These are phyloP conservation scores for Melaleuca alternifolia DNA, from an alignment of 345 rosid species.

Conservation along the genomic window DNA sequence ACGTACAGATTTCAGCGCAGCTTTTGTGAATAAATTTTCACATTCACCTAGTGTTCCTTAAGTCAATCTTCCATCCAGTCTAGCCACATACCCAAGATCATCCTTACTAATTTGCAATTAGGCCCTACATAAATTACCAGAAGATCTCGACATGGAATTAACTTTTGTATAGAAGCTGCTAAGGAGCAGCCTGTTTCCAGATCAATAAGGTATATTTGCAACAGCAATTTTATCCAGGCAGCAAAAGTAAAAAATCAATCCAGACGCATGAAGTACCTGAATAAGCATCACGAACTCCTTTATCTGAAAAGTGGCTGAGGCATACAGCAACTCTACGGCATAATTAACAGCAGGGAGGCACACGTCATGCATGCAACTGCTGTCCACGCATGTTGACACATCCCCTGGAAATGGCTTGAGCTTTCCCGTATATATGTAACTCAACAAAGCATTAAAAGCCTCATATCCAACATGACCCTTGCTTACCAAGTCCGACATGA, in stretches of 20 bases:
- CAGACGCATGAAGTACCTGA: conserved; percentile 20
- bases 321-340: conserved; percentile 34
- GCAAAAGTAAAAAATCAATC: background rate
- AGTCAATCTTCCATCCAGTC: background rate
- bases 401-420: conserved; percentile 13
- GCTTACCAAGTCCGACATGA: conserved; percentile 12
- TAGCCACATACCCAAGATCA: background rate
- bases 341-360: conserved; percentile 34
- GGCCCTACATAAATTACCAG: background rate
- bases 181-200: background rate
- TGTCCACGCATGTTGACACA: conserved; percentile 38
- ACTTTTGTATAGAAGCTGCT: background rate
- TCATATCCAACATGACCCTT: conserved; percentile 29
- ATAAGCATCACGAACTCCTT: conserved; percentile 24
- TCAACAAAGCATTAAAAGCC: conserved; percentile 22
- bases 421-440: conserved; percentile 35
- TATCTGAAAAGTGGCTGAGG: conserved; percentile 27
- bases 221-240: background rate
- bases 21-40: background rate
- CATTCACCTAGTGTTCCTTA: background rate
- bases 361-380: conserved; percentile 22
- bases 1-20: background rate
- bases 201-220: background rate
- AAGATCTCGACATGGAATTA: background rate
- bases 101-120: background rate